Percentiles rank a stretch among this genome's conserved stretches.
Conservation (phyloP, 805 yeast genomes). For the Candida odintsovae region DNA sequence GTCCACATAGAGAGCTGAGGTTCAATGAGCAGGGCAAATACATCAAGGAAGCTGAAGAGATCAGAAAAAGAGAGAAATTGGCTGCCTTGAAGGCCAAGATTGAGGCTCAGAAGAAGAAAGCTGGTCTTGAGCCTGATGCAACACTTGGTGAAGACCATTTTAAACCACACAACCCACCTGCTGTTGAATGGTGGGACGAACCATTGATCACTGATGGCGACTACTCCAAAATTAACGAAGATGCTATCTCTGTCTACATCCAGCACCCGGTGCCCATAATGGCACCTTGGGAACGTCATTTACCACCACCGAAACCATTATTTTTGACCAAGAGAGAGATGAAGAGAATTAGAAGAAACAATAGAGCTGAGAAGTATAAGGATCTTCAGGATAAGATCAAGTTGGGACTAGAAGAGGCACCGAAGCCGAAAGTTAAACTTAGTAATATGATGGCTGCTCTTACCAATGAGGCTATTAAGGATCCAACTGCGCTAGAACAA, state of each 20-base stretch:
- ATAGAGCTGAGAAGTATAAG: conserved; percentile 55
- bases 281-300: conserved; percentile 50
- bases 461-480: conserved; percentile 78
- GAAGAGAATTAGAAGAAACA: conserved; percentile 59
- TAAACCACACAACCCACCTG: conserved; percentile 47
- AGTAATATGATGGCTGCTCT: conserved; percentile 81
- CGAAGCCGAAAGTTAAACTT: conserved; percentile 82
- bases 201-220: conserved; percentile 39
- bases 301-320: conserved; percentile 38
- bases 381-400: conserved; percentile 74
- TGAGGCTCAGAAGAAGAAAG: conserved; percentile 33
- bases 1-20: conserved; percentile 34
- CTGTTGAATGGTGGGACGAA: conserved; percentile 87
- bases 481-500: conserved; percentile 83
- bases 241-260: conserved; percentile 56
- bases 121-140: conserved; percentile 43
- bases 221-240: conserved; percentile 34
- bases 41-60: conserved; percentile 35
- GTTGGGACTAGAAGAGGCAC: conserved; percentile 80
- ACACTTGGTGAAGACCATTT: conserved; percentile 52
- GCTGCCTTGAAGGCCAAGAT: conserved; percentile 28
- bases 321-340: conserved; percentile 72
- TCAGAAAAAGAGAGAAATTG: conserved; percentile 36
- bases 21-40: conserved; percentile 64
- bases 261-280: conserved; percentile 74